Conservation (phyloP, 768 basidiomycete genomes). For the Tubosaeta brunneosetosa region DNA sequence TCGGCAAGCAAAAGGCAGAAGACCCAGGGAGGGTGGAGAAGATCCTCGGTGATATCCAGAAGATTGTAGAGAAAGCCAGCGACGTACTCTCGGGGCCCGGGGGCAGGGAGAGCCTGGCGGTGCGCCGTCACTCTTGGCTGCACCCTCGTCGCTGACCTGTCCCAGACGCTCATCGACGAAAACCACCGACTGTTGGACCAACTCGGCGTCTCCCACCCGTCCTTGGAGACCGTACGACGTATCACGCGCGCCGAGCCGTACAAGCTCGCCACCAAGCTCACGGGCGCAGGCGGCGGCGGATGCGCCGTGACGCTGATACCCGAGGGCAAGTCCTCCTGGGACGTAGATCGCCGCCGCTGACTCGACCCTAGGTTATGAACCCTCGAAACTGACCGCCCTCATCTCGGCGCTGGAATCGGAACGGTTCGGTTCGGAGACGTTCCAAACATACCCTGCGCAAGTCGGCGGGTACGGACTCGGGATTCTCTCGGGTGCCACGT, state of each 20-base stretch:
- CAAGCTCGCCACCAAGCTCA: slow-evolving; percentile 84
- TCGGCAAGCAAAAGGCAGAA: slow-evolving; percentile 65
- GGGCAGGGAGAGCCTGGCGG: slow-evolving; percentile 37
- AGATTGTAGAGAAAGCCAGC: slow-evolving; percentile 78
- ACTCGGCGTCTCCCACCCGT: slow-evolving; percentile 88
- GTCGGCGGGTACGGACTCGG: slow-evolving; percentile 94
- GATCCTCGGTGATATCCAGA: slow-evolving; percentile 77
- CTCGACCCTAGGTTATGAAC: slow-evolving; percentile 59
- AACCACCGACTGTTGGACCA: slow-evolving; percentile 83
- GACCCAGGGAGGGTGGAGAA: slow-evolving; percentile 84
- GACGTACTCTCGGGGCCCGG: slow-evolving; percentile 60
- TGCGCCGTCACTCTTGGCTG: slow-evolving; percentile 35
- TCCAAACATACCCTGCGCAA: slow-evolving; percentile 70
- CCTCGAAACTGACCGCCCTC: slow-evolving; percentile 53
- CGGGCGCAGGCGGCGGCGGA: slow-evolving; percentile 98
- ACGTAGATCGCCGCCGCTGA: neutral
- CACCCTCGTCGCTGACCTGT: slow-evolving; percentile 1
- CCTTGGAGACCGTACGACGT: slow-evolving; percentile 76
- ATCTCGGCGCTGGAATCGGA: slow-evolving; percentile 45
- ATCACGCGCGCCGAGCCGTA: slow-evolving; percentile 62
- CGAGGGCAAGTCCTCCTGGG: slow-evolving; percentile 57
- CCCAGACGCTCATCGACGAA: slow-evolving; percentile 75
- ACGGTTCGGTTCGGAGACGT: slow-evolving; percentile 30
- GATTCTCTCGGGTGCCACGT: slow-evolving; percentile 52
- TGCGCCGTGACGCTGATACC: slow-evolving; percentile 95